Conservation (phyloP, 768 basidiomycete genomes). For the Suillus lakei region DNA sequence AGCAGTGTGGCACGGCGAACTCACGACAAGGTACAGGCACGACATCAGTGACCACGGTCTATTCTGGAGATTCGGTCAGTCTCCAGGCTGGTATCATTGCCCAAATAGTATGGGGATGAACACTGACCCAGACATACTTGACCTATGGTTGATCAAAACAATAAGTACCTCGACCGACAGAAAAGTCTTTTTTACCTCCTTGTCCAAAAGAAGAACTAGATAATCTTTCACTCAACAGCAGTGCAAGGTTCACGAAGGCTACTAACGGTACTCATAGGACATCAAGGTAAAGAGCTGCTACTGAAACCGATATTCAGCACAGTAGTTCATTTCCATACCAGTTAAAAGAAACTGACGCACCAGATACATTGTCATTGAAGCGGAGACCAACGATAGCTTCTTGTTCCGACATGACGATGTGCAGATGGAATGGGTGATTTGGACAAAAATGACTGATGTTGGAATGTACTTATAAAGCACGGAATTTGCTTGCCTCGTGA, state of each 20-base stretch:
- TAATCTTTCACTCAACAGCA: background rate
- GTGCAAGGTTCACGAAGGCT: background rate
- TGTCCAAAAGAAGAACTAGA: conserved; percentile 1
- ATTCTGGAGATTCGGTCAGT: background rate
- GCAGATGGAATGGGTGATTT: background rate
- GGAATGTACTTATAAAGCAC: too few relatives aligned
- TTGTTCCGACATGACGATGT: background rate
- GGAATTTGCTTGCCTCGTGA: too few relatives aligned
- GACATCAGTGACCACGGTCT: conserved; percentile 1
- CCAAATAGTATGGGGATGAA: background rate
- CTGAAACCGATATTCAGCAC: conserved; percentile 3
- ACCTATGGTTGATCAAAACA: background rate
- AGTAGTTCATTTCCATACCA: background rate
- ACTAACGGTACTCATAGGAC: conserved; percentile 1
- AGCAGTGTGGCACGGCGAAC: background rate
- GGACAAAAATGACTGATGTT: too few relatives aligned
- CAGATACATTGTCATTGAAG: background rate
- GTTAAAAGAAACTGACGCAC: background rate
- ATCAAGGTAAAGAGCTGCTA: background rate
- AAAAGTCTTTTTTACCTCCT: background rate
- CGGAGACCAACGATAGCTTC: background rate
- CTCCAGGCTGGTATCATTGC: background rate
- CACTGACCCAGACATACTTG: conserved; percentile 1
- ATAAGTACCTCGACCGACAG: background rate
- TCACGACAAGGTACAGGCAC: background rate